These are phyloP conservation scores for Chytriomyces confervae DNA, from an alignment of 192 early-diverging fungal species.

Conservation along the genomic window DNA sequence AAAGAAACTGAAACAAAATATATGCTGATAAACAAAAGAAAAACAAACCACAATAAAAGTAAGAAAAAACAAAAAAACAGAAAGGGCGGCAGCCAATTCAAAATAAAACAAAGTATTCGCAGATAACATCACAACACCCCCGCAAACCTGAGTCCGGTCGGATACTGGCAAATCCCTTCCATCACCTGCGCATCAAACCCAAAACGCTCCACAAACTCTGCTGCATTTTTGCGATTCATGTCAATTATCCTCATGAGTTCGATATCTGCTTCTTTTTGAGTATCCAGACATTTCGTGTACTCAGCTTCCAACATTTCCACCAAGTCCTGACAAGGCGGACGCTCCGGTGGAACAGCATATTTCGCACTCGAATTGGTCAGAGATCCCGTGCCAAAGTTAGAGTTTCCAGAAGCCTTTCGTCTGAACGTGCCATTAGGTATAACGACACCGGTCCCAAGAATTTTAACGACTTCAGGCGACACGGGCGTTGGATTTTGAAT, in stretches of 20 bases:
- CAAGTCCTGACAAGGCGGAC: slow-evolving; percentile 28
- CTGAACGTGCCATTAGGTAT: neutral
- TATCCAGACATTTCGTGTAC: slow-evolving; percentile 2
- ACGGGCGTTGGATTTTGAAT: slow-evolving; percentile 23
- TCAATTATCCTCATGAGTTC: slow-evolving; percentile 23
- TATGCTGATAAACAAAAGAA: too few relatives aligned
- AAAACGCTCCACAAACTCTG: slow-evolving; percentile 26
- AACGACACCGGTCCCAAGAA: neutral
- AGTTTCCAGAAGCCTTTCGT: neutral
- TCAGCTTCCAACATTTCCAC: slow-evolving; percentile 30
- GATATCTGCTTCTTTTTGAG: slow-evolving; percentile 12
- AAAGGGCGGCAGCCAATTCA: neutral
- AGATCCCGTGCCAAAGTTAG: neutral
- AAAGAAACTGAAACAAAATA: too few relatives aligned
- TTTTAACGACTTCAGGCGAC: slow-evolving; percentile 2
- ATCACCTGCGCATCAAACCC: slow-evolving; percentile 26
- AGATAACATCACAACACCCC: neutral
- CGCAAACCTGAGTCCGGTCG: neutral
- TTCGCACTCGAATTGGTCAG: neutral
- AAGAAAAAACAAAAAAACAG: neutral
- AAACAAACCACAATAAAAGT: neutral
- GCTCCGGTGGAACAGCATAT: neutral
- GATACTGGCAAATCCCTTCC: slow-evolving; percentile 24
- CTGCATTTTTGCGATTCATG: slow-evolving; percentile 29
- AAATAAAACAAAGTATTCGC: neutral